Evolutionary conservation across 1,284 basidiomycete species (phyloP).

Genomic region (Paramarasmius palmivorus): DNA sequence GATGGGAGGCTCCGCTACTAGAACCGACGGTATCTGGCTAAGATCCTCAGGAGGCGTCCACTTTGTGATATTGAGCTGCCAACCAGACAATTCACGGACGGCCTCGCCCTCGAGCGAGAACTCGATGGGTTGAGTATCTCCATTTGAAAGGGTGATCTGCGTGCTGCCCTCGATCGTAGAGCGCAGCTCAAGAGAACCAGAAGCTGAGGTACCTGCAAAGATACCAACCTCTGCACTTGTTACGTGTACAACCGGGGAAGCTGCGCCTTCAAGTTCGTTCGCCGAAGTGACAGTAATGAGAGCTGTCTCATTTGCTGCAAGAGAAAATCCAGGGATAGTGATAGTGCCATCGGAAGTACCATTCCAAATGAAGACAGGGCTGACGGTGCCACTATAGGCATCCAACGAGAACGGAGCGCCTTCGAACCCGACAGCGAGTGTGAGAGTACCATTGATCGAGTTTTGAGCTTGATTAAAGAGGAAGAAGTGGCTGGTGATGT

Average conservation of each 20-base stretch:
- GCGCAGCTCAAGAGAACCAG: slow-evolving; percentile 14
- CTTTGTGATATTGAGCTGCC: slow-evolving; percentile 17
- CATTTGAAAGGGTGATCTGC: slow-evolving; percentile 12
- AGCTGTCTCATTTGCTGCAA: slow-evolving; percentile 14
- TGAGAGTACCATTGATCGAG: slow-evolving; percentile 16
- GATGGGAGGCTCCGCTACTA: slow-evolving; percentile 15
- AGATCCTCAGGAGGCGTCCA: slow-evolving; percentile 18
- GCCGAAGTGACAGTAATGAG: slow-evolving; percentile 16
- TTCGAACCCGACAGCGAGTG: slow-evolving; percentile 13
- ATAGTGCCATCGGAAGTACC: slow-evolving; percentile 11
- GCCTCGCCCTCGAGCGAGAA: slow-evolving; percentile 15
- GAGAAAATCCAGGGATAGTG: slow-evolving; percentile 16
- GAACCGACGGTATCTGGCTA: slow-evolving; percentile 11
- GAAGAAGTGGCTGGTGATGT: slow-evolving; percentile 13
- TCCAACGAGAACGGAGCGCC: slow-evolving; percentile 20
- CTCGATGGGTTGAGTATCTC: slow-evolving; percentile 8
- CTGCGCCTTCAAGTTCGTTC: slow-evolving; percentile 13
- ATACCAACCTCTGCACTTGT: slow-evolving; percentile 4
- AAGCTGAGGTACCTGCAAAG: slow-evolving; percentile 11
- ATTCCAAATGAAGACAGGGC: slow-evolving; percentile 15
- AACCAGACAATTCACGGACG: slow-evolving; percentile 10
- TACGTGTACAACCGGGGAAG: slow-evolving; percentile 9
- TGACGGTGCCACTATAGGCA: slow-evolving; percentile 16
- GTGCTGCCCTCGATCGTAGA: slow-evolving; percentile 11
- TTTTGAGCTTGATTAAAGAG: slow-evolving; percentile 15